Evolutionary conservation across 1,139 yeast genomes (phyloP), one percentile per base, ranked within the genome.

Genomic region (Magnusiomyces magnusii): DNA sequence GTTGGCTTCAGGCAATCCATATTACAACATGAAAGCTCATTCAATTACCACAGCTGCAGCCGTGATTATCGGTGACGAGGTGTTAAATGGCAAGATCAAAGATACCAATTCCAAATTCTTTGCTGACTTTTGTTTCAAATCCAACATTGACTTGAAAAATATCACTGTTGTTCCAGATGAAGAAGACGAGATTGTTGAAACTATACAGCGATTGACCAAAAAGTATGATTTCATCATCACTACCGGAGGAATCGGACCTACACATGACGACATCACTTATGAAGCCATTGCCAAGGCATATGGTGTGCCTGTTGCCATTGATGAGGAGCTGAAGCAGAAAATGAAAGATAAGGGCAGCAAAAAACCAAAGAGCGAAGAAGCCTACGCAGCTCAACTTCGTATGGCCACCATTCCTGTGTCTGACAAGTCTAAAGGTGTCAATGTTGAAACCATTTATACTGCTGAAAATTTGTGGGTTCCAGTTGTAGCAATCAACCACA

Each of bases 231-330:
- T 89, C 58, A 79, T 89, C 3, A 80, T 88, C 21, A 88, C 96
- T 0, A 82, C 90, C 21, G 96, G 97, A 1, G 90, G 78, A 13
- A 87, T 90, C 62, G 97, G 97, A 0, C 88, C 95, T 2, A 90
- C 96, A 0, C 96, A 89, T 67, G 96, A 89, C 69, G 97, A 89
- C 69, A 85, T 89, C 60, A 88, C 96, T 0, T 89, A 90, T 70
- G 83, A 83, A 56, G 79, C 86, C 3, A 66, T 89, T 19, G 87
- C 91, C 1, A 80, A 79, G 63, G 86, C 87, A 24, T 89, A 78
- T 66, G 73, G 73, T 1, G 71, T 86, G 13, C 79, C 79, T 0
- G 74, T 84, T 60, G 71, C 71, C 50, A 68, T 85, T 23, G 85
- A 89, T 69, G 69, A 74, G 36, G 83, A 79, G 47, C 84, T 89